Evolutionary conservation across 2,329 filamentous ascomycete genomes (phyloP).

Genomic region (Pseudogymnoascus sp.): DNA sequence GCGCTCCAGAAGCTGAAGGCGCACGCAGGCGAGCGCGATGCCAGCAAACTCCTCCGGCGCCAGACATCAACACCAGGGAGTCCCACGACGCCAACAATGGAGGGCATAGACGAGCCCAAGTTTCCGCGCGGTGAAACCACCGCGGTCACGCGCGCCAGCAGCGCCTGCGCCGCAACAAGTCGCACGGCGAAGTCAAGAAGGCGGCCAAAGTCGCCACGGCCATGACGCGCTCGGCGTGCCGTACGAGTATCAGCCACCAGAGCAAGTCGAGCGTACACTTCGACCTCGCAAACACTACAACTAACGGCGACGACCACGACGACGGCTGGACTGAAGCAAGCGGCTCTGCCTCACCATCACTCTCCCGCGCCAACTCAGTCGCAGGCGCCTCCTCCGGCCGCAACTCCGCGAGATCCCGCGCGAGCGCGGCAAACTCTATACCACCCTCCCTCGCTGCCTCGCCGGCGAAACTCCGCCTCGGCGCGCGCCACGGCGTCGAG

Average conservation of each 20-base stretch:
- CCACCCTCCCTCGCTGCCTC: conserved; percentile 26
- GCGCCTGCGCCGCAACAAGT: conserved; percentile 53
- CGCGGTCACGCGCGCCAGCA: conserved; percentile 44
- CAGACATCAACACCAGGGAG: conserved; percentile 11
- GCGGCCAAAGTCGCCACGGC: conserved; percentile 38
- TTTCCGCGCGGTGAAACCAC: conserved; percentile 41
- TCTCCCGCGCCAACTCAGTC: conserved; percentile 44
- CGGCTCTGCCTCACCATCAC: conserved; percentile 54
- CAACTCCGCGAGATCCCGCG: conserved; percentile 37
- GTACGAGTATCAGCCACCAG: conserved; percentile 38
- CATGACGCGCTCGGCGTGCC: conserved; percentile 48
- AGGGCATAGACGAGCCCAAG: conserved; percentile 43
- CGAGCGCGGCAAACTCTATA: conserved; percentile 27
- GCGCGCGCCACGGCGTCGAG: conserved; percentile 17
- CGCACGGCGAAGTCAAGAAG: conserved; percentile 48
- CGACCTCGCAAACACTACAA: conserved; percentile 35
- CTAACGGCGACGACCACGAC: conserved; percentile 33
- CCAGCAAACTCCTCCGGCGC: conserved; percentile 4
- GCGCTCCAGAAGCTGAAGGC: conserved; percentile 25
- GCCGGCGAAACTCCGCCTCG: conserved; percentile 10
- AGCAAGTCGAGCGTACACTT: conserved; percentile 54
- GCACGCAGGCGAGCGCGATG: conserved; percentile 21
- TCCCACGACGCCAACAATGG: conserved; percentile 10
- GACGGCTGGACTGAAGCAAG: conserved; percentile 65
- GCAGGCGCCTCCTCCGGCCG: conserved; percentile 40